Conservation (phyloP, 495 filamentous ascomycete species). For the Articulospora tetracladia region DNA sequence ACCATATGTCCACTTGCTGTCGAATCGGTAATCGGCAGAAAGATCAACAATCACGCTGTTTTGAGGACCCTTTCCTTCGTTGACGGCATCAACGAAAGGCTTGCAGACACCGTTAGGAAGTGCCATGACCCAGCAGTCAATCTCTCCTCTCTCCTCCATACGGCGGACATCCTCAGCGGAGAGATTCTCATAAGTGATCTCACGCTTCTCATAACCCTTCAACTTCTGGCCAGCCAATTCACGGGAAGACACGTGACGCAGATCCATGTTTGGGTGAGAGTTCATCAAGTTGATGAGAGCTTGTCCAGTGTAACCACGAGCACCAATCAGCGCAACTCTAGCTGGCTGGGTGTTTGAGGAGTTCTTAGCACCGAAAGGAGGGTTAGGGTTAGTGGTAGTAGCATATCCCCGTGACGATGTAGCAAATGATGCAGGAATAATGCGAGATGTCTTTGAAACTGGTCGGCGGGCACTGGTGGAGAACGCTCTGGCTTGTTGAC, state of each 20-base stretch:
- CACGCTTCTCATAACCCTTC: conserved; percentile 87
- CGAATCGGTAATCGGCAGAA: conserved; percentile 93
- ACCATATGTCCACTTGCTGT: conserved; percentile 89
- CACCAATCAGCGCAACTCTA: conserved; percentile 87
- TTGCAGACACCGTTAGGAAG: conserved; percentile 96
- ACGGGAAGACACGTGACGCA: conserved; percentile 90
- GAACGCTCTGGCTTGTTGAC: conserved; percentile 62
- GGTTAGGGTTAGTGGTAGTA: conserved; percentile 91
- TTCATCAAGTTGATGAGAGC: conserved; percentile 88
- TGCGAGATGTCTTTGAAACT: conserved; percentile 7
- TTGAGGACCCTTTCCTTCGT: conserved; percentile 55
- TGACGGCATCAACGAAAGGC: conserved; percentile 89
- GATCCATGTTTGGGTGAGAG: conserved; percentile 88
- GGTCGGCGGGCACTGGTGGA: conserved; percentile 51
- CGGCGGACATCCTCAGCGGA: conserved; percentile 83
- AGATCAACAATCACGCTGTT: conserved; percentile 88
- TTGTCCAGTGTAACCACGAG: conserved; percentile 94
- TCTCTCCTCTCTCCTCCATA: conserved; percentile 87
- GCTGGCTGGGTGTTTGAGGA: conserved; percentile 77
- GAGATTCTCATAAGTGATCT: conserved; percentile 91
- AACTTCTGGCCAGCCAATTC: conserved; percentile 89
- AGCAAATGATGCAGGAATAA: conserved; percentile 1
- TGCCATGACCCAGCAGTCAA: conserved; percentile 99
- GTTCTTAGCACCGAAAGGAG: conserved; percentile 92
- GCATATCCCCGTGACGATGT: conserved; percentile 44